Conservation (phyloP, 2,329 filamentous ascomycete genomes). For the Rhynchosporium graminicola region DNA sequence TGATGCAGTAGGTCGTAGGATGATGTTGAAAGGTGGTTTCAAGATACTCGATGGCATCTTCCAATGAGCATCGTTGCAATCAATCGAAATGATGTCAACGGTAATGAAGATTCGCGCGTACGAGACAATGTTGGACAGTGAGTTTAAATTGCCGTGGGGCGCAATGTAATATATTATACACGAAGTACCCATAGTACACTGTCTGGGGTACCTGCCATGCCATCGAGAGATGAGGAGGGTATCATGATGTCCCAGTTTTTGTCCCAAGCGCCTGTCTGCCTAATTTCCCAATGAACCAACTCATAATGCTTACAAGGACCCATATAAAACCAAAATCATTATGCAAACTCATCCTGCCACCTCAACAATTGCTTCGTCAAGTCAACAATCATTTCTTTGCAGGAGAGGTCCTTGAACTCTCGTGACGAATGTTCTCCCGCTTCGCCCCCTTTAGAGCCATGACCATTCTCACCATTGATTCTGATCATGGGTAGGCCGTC, state of each 20-base stretch:
- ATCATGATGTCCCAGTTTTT: constrained; percentile 13
- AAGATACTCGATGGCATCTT: neutral
- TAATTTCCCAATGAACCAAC: no score
- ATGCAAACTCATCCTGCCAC: constrained; percentile 42
- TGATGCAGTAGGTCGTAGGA: no score
- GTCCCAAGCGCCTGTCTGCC: neutral
- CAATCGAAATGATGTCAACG: neutral
- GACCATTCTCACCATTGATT: constrained; percentile 42
- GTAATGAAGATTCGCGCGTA: neutral
- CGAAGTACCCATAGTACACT: neutral
- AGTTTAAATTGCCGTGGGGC: neutral
- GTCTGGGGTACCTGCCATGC: neutral
- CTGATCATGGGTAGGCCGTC: constrained; percentile 41
- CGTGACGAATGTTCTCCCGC: constrained; percentile 39
- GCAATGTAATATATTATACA: constrained; percentile 2
- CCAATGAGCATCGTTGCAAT: neutral
- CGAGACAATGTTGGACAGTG: neutral
- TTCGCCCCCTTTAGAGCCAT: constrained; percentile 41
- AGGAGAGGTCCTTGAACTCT: constrained; percentile 72
- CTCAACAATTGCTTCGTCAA: constrained; percentile 44
- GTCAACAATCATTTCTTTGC: constrained; percentile 45
- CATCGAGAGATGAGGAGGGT: constrained; percentile 5
- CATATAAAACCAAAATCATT: constrained; percentile 3
- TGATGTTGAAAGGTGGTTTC: neutral
- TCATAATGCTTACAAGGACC: no score